Base-by-base conservation (phyloP, 1,284 basidiomycete species). In the Rhodotorula sp. region DNA sequence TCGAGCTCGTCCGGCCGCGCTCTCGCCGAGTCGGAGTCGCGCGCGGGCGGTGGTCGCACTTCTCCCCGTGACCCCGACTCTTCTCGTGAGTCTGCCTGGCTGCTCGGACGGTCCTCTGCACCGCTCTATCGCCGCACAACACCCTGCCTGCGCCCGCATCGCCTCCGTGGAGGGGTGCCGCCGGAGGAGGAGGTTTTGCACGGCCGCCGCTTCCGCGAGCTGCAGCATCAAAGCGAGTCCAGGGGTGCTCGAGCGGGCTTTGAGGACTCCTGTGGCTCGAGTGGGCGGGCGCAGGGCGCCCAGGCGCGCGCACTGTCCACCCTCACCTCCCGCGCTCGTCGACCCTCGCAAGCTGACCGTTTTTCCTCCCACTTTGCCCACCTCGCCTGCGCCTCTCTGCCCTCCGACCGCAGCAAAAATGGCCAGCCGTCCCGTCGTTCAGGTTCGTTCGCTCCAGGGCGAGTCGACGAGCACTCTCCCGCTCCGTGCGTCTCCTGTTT, bases 361-460 rank as follows among this genome's bases (percentile, higher is more conserved):
- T 34, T 17, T 19, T 50, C 32, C n/a, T n/a, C 27, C 19, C 48
- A 9, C 48, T 12, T 10, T 34, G 25, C 36, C 32, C 25, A 27
- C 34, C 15, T 25, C 10, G n/a, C 17, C 39, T n/a, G 19, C 48
- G n/a, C 44, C 60, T 22, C 22, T 46, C 41, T 32, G 3, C 55
- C n/a, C 29, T 44, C 19, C 41, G 53, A 6, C 29, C 65, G 51
- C 59, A 41, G 9, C 12, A 65, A 74, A 66, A 72, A 76, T 76
- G 75, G 72, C 75, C 55, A 71, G 68, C 69, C 75, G 75, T 72
- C 75, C 75, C 70, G 75, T 76, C 59, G 76, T 77, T 59, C 74
- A 75, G 69, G 74, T 77, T 61, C 76, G 76, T 46, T 71, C 71
- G 65, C 73, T 75, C 63, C 69, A 73, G 67, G 76, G 76, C 65